Conservation (phyloP, 352 stramenopile species). For the Phytopythium aichiense region DNA sequence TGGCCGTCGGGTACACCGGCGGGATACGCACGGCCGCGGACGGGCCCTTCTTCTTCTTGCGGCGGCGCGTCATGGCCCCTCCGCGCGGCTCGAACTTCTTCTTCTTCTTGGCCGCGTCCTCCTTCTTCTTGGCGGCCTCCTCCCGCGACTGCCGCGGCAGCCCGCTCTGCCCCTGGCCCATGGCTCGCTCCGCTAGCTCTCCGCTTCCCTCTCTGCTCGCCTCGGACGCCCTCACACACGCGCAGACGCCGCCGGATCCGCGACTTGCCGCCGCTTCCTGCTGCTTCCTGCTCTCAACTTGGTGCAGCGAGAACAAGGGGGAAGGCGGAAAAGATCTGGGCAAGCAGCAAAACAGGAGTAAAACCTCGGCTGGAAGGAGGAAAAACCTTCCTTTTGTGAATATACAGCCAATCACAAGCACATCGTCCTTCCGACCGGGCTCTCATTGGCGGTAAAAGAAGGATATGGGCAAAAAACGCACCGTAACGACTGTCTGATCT, state of each 20-base stretch:
- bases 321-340: constrained; percentile 1
- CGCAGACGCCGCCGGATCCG: not conserved
- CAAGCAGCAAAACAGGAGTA: not conserved
- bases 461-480: not conserved
- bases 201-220: not conserved
- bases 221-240: not conserved
- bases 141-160: constrained; percentile 76
- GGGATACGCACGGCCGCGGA: constrained; percentile 87
- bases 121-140: constrained; percentile 87
- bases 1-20: constrained; percentile 94
- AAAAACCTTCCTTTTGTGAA: not conserved
- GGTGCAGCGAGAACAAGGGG: constrained; percentile 2
- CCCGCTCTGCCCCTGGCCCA: constrained; percentile 86
- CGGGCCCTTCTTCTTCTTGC: constrained; percentile 92
- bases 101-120: constrained; percentile 92
- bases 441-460: not conserved
- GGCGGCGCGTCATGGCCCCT: constrained; percentile 80
- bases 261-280: not conserved
- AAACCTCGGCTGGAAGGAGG: not conserved
- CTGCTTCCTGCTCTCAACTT: not conserved
- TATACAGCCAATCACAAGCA: constrained; percentile 1
- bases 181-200: constrained; percentile 16
- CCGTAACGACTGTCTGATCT: not conserved
- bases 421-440: not conserved
- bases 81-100: constrained; percentile 92